Percentiles rank a stretch among this genome's conserved stretches.
Conservation (phyloP, 2,329 filamentous ascomycete genomes). For the Claviceps capensis region DNA sequence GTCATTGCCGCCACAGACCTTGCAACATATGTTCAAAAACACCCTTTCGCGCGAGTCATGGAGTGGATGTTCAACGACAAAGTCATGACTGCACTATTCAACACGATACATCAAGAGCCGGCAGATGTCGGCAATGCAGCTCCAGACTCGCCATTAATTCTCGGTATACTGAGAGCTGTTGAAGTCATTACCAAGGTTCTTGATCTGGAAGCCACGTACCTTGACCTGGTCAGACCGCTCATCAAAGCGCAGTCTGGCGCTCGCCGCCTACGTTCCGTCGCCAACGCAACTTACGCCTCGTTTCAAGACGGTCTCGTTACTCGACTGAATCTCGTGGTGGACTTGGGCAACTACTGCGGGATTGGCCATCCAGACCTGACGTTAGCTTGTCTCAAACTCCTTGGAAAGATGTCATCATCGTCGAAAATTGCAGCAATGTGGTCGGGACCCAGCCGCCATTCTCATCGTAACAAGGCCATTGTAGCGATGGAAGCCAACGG, state of each 20-base stretch:
- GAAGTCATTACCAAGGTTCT: slow-evolving; percentile 73
- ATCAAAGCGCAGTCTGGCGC: slow-evolving; percentile 52
- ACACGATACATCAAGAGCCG: slow-evolving; percentile 63
- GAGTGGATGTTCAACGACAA: slow-evolving; percentile 97
- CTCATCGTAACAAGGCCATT: slow-evolving; percentile 69
- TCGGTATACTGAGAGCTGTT: slow-evolving; percentile 66
- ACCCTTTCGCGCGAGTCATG: slow-evolving; percentile 90
- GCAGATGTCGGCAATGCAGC: slow-evolving; percentile 57
- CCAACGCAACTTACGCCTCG: slow-evolving; percentile 59
- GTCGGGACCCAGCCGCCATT: slow-evolving; percentile 43
- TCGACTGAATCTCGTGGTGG: slow-evolving; percentile 63
- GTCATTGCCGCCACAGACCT: slow-evolving; percentile 64
- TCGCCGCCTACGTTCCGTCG: slow-evolving; percentile 43
- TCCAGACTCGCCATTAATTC: slow-evolving; percentile 67
- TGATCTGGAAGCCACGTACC: slow-evolving; percentile 80
- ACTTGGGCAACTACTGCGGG: slow-evolving; percentile 76
- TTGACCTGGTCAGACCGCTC: slow-evolving; percentile 72
- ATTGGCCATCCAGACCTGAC: slow-evolving; percentile 71
- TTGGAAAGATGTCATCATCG: slow-evolving; percentile 79
- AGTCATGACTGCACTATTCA: slow-evolving; percentile 67
- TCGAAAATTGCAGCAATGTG: slow-evolving; percentile 63
- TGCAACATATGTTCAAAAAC: slow-evolving; percentile 67
- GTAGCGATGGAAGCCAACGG: slow-evolving; percentile 75
- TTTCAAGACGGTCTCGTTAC: slow-evolving; percentile 87
- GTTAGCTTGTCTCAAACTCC: slow-evolving; percentile 63